These are phyloP conservation scores for Verticillium nonalfalfae DNA, from an alignment of 2,329 filamentous ascomycete species.

Conservation along the genomic window DNA sequence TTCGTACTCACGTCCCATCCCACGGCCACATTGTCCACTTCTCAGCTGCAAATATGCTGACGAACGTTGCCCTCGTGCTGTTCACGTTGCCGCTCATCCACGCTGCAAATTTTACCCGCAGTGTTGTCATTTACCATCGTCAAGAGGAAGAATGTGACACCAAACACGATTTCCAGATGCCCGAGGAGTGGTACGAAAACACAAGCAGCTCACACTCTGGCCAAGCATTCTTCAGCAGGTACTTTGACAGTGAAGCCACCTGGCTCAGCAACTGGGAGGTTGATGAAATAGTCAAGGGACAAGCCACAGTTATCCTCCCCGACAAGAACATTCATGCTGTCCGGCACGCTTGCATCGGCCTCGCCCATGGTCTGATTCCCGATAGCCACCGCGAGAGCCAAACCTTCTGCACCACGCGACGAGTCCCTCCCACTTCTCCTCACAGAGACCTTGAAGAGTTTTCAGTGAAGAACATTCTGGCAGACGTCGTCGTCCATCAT, in stretches of 20 bases:
- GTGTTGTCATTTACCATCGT: not conserved
- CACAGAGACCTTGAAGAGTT: not conserved
- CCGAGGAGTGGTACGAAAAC: not conserved
- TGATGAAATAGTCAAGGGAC: not conserved
- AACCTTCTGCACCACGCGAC: not conserved
- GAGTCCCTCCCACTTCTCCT: not conserved
- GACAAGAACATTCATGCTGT: not conserved
- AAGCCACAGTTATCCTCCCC: not conserved
- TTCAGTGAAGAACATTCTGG: not conserved
- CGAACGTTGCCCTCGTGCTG: not conserved
- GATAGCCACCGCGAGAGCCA: not conserved
- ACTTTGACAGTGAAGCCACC: not conserved
- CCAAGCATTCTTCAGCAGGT: not conserved
- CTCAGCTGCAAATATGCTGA: not conserved
- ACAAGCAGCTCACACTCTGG: not conserved
- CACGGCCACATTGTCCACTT: not conserved
- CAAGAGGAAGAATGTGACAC: not conserved
- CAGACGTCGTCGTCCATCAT: not conserved
- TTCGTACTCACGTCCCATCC: not conserved
- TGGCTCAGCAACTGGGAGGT: not conserved
- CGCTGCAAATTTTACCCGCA: not conserved
- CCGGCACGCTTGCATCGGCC: not conserved
- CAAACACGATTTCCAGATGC: not conserved
- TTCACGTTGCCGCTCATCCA: not conserved
- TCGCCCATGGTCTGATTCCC: not conserved